Conservation (phyloP, 805 yeast species). For the Metschnikowia arizonensis region DNA sequence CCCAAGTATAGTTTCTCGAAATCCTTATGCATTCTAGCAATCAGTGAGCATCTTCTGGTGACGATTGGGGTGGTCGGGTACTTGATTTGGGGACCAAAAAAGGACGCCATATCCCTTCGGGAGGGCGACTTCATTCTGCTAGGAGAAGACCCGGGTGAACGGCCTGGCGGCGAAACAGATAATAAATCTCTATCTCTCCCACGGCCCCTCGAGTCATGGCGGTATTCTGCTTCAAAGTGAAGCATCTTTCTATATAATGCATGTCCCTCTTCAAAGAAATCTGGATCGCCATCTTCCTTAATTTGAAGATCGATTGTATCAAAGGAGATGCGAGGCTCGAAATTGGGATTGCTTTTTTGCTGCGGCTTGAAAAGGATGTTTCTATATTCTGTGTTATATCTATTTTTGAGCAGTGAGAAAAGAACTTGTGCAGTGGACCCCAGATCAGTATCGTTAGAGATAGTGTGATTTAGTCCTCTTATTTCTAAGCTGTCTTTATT, state of each 20-base stretch:
- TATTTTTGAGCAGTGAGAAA: constrained; percentile 9
- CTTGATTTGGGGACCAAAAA: constrained; percentile 14
- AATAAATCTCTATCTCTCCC: constrained; percentile 15
- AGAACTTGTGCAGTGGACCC: constrained; percentile 8
- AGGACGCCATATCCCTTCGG: constrained; percentile 11
- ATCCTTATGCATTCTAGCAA: constrained; percentile 43
- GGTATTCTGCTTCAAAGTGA: constrained; percentile 5
- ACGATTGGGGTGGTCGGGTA: constrained; percentile 42
- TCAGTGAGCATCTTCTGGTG: constrained; percentile 40
- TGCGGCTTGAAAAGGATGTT: constrained; percentile 6
- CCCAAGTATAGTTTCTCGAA: constrained; percentile 46
- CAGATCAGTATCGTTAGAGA: background rate
- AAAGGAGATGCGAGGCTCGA: constrained; percentile 44
- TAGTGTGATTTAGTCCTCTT: background rate
- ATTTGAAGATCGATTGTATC: constrained; percentile 47
- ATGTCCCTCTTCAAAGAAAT: constrained; percentile 19
- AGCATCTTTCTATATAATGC: constrained; percentile 16
- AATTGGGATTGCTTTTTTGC: constrained; percentile 10
- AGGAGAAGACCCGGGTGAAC: constrained; percentile 23
- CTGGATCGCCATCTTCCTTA: constrained; percentile 19
- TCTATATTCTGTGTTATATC: constrained; percentile 16
- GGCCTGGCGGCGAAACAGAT: constrained; percentile 8
- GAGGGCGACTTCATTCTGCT: constrained; percentile 16
- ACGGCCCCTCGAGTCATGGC: constrained; percentile 14
- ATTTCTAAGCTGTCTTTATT: background rate